Evolutionary conservation across 179 eudicot genomes (phyloP), one percentile per base, ranked within the genome.

Genomic region (Silene coronaria): DNA sequence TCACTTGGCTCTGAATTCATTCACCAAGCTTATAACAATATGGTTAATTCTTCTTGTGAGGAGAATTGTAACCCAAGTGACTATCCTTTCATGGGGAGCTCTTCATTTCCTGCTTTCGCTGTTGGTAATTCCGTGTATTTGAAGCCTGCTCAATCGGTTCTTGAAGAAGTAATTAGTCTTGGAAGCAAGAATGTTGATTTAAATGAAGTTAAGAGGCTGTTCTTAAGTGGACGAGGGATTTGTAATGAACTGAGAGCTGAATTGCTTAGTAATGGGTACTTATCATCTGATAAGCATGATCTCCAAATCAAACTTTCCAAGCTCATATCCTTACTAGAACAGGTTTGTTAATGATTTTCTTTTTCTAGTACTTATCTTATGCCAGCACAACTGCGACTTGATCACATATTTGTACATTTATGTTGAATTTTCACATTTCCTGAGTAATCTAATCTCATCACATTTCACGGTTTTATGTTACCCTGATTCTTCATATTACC

Each of bases 251-350:
- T 95, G 3, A 90, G 84, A 78, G 77, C 85, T 0, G 93, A 92
- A 82, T 71, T 92, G 28, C 42, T 82, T 57, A 80, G 64, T 53
- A 80, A 71, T 79, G 89, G 85, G 10, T 46, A 84, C 23, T 24
- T 85, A 27, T 80, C 86, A 19, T 75, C 78, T 72, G 93, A 89
- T 26, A 86, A 85, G 30, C 89, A 89, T 70, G 89, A 85, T n/a
- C 78, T 85, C 62, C 88, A 89, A 77, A 78, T 87, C 81, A 86
- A 67, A 62, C 72, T 91, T 63, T 80, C 88, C 57, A 92, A 91
- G 89, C 97, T 95, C 17, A 76, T 92, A 67, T 62, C 87, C 68
- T 82, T 92, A 84, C 75, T 95, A 53, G 96, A 95, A 79, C 95
- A 95, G 96, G 98, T 94, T 42, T 28, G 80, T 86, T 28, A 5